These are phyloP conservation scores for Verticillium nubilum DNA, from an alignment of 2,329 filamentous ascomycete species.

Conservation along the genomic window DNA sequence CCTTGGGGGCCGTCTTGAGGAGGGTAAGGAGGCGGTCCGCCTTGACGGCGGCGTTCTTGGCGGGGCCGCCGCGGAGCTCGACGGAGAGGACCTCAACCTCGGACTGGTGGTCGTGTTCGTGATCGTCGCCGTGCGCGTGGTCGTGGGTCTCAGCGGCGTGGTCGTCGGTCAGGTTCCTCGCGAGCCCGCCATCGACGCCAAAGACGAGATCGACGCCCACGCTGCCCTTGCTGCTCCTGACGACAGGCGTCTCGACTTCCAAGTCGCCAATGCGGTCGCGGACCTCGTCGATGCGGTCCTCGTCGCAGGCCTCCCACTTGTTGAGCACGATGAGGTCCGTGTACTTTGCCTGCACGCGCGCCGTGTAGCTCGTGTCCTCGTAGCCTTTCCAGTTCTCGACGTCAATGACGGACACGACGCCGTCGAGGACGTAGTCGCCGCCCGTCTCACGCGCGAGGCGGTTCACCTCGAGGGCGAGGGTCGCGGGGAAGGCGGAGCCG, in stretches of 20 bases:
- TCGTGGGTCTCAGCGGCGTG: constrained; percentile 19
- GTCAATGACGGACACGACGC: constrained; percentile 84
- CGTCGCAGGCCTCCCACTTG: constrained; percentile 78
- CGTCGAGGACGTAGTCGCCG: constrained; percentile 69
- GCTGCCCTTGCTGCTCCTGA: constrained; percentile 77
- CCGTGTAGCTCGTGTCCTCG: constrained; percentile 85
- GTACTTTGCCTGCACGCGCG: constrained; percentile 80
- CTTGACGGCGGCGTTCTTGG: constrained; percentile 36
- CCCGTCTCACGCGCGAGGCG: constrained; percentile 64
- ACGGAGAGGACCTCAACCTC: constrained; percentile 91
- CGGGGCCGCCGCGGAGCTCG: constrained; percentile 48
- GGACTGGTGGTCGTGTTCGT: constrained; percentile 60
- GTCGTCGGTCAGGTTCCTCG: constrained; percentile 44
- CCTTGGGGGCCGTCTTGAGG: constrained; percentile 72
- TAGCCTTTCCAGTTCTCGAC: constrained; percentile 95
- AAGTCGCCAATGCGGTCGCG: constrained; percentile 75
- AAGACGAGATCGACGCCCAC: constrained; percentile 78
- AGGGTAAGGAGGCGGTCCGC: constrained; percentile 61
- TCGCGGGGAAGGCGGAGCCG: constrained; percentile 82
- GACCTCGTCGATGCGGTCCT: constrained; percentile 70
- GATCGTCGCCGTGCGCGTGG: constrained; percentile 30
- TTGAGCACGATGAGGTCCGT: constrained; percentile 90
- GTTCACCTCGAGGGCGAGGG: constrained; percentile 86
- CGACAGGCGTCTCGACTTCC: constrained; percentile 74
- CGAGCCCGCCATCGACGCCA: constrained; percentile 79